phyloP scores from a whole-genome alignment of 176 grass and related monocot genomes.

The Eragrostis curvula region DNA sequence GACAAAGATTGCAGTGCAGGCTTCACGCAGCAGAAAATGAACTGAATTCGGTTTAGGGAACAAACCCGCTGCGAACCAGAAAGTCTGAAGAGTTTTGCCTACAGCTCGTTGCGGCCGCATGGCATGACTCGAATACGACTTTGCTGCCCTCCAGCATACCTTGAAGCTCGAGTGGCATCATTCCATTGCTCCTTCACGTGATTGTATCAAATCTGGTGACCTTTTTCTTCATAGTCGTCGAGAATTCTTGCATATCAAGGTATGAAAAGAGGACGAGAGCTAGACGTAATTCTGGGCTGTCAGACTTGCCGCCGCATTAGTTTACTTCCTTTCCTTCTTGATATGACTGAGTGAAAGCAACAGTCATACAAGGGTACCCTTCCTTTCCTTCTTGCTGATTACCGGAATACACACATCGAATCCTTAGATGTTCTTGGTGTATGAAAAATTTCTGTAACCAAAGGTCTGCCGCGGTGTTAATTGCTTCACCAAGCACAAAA shows the following conservation, averaged over 20 bases:
- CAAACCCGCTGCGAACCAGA: background rate
- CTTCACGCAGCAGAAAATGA: background rate
- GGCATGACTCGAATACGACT: background rate
- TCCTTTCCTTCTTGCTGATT: constrained; percentile 18
- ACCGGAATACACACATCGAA: background rate
- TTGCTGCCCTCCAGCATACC: constrained; percentile 8
- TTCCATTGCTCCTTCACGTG: background rate
- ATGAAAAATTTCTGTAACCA: background rate
- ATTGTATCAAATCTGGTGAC: background rate
- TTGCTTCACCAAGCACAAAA: constrained; percentile 20
- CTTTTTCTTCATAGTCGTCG: background rate
- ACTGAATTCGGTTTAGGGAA: background rate
- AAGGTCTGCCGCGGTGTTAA: background rate
- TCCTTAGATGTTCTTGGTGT: background rate
- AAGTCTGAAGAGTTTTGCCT: background rate
- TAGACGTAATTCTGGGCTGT: background rate
- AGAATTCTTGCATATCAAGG: constrained; percentile 1
- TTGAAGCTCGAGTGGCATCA: background rate
- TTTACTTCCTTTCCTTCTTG: background rate
- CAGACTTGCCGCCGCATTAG: constrained; percentile 4
- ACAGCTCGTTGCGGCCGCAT: background rate
- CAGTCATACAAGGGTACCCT: too few relatives aligned
- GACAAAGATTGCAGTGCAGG: background rate
- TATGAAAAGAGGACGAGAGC: background rate
- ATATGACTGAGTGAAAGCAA: constrained; percentile 16